phyloP scores from a whole-genome alignment of 208 protist genomes.

The Leishmania tarentolae region DNA sequence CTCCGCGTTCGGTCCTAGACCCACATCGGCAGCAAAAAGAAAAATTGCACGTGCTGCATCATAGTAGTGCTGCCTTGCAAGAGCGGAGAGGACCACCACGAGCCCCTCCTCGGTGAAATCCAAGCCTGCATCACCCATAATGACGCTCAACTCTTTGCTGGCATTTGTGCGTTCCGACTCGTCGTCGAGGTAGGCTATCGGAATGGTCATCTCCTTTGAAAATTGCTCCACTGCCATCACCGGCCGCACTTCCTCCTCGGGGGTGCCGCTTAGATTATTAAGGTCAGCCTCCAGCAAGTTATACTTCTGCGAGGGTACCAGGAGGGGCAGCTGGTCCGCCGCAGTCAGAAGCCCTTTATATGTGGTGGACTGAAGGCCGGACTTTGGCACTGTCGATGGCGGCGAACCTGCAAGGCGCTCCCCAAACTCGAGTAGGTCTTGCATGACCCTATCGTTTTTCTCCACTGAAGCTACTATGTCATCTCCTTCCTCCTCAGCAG shows the following conservation, averaged over 20 bases:
- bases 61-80: constrained; percentile 64
- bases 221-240: constrained; percentile 53
- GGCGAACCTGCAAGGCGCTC: constrained; percentile 53
- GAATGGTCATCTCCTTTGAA: constrained; percentile 55
- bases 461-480: constrained; percentile 52
- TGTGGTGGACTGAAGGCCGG: constrained; percentile 42
- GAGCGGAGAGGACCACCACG: constrained; percentile 65
- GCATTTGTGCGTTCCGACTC: constrained; percentile 73
- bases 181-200: constrained; percentile 88
- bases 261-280: neutral
- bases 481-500: constrained; percentile 77
- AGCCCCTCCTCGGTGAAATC: constrained; percentile 87
- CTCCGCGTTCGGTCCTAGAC: constrained; percentile 73
- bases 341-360: constrained; percentile 28
- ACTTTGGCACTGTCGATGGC: constrained; percentile 44
- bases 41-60: constrained; percentile 73
- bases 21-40: constrained; percentile 64
- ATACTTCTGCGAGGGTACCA: constrained; percentile 33
- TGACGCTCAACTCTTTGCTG: constrained; percentile 69
- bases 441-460: constrained; percentile 59
- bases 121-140: constrained; percentile 64
- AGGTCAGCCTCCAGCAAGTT: constrained; percentile 47
- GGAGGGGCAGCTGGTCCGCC: constrained; percentile 1
- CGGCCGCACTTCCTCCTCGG: neutral
- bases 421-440: constrained; percentile 64